Conservation (phyloP, 2,329 filamentous ascomycete species). For the Aaosphaeria pasadenensis region DNA sequence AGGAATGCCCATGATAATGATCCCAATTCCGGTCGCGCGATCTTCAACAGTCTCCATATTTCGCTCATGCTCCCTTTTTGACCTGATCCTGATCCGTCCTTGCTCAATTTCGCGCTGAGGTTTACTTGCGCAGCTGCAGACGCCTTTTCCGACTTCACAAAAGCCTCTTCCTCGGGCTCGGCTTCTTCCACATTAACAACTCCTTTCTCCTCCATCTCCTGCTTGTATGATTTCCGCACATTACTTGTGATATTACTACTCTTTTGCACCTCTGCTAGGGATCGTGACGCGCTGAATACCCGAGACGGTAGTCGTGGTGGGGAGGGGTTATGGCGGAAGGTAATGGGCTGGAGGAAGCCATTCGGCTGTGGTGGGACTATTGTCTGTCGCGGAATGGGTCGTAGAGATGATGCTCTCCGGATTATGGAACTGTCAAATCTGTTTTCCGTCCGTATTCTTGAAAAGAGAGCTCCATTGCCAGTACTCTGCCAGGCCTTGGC, state of each 20-base stretch:
- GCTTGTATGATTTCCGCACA: slow-evolving; percentile 33
- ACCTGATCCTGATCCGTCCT: slow-evolving; percentile 60
- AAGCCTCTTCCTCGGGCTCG: slow-evolving; percentile 54
- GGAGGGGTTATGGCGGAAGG: slow-evolving; percentile 2
- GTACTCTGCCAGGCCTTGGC: slow-evolving; percentile 33
- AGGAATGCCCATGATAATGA: slow-evolving; percentile 79
- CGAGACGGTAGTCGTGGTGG: slow-evolving; percentile 17
- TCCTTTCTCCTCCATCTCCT: slow-evolving; percentile 38
- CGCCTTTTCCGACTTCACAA: slow-evolving; percentile 77
- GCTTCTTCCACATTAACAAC: slow-evolving; percentile 33
- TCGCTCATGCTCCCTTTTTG: slow-evolving; percentile 61
- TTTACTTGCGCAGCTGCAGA: slow-evolving; percentile 86
- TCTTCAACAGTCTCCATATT: slow-evolving; percentile 82
- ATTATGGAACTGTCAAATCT: slow-evolving; percentile 14
- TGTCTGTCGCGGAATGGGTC: background rate
- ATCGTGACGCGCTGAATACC: slow-evolving; percentile 24
- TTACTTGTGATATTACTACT: slow-evolving; percentile 13
- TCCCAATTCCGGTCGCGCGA: slow-evolving; percentile 79
- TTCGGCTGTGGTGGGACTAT: background rate
- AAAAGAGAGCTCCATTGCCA: slow-evolving; percentile 32
- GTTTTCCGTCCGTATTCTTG: slow-evolving; percentile 22
- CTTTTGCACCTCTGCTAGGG: slow-evolving; percentile 21
- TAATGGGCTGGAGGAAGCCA: background rate
- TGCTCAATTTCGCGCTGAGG: slow-evolving; percentile 80
- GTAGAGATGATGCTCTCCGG: slow-evolving; percentile 13